Percentiles rank a stretch among this genome's conserved stretches.
Conservation (phyloP, 2,329 filamentous ascomycete species). For the Aspergillus oerlinghausenensis region DNA sequence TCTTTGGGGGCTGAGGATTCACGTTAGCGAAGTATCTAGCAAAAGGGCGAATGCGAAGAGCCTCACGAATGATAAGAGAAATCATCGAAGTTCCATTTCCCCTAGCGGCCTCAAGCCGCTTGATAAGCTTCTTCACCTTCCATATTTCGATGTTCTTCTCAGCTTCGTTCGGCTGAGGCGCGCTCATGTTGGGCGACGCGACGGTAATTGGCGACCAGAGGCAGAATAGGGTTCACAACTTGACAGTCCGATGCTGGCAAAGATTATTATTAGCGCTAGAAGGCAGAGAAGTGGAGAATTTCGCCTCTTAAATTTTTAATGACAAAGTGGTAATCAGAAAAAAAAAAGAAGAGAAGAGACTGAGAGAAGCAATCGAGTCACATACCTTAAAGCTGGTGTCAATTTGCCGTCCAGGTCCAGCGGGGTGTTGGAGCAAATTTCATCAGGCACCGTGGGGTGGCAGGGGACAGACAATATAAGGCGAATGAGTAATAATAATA, state of each 20-base stretch:
- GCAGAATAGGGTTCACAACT: constrained; percentile 14
- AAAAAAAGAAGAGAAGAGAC: neutral
- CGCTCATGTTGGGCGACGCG: constrained; percentile 68
- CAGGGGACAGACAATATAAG: constrained; percentile 8
- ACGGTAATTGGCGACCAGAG: constrained; percentile 21
- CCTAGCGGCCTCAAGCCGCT: constrained; percentile 91
- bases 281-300: neutral
- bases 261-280: constrained; percentile 3
- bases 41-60: constrained; percentile 16
- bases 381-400: constrained; percentile 23
- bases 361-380: neutral
- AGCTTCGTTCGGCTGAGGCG: constrained; percentile 76
- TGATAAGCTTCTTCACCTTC: constrained; percentile 99
- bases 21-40: constrained; percentile 15
- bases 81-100: constrained; percentile 99
- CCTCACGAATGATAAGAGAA: constrained; percentile 92
- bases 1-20: constrained; percentile 77
- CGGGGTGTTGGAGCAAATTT: constrained; percentile 31
- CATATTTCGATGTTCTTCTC: constrained; percentile 90
- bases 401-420: constrained; percentile 23
- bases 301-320: neutral
- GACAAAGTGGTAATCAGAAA: neutral
- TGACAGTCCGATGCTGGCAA: constrained; percentile 14
- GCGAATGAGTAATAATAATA: neutral
- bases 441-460: constrained; percentile 34